These are phyloP conservation scores for Nothophytophthora sp. DNA, from an alignment of 352 stramenopile species.

Conservation along the genomic window DNA sequence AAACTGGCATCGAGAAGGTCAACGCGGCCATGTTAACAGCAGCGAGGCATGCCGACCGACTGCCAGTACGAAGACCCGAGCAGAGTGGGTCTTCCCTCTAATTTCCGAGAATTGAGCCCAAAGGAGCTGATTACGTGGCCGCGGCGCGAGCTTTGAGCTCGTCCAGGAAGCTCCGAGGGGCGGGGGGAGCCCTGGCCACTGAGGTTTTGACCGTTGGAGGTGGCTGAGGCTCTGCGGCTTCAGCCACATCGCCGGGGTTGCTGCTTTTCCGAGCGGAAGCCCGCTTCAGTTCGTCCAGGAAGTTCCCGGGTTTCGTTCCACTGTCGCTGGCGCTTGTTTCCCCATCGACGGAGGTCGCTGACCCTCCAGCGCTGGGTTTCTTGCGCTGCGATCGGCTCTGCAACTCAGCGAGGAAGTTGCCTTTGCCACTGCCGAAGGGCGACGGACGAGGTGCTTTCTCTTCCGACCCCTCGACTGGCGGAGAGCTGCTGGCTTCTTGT, in stretches of 20 bases:
- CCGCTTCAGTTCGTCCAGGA: constrained; percentile 56
- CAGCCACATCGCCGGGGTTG: background rate
- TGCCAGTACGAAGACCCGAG: background rate
- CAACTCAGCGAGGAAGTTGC: constrained; percentile 43
- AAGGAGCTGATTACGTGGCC: too few relatives aligned
- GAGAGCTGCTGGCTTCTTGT: constrained; percentile 11
- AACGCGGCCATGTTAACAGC: constrained; percentile 20
- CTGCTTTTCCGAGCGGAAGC: constrained; percentile 15
- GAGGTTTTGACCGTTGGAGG: background rate
- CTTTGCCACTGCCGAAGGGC: constrained; percentile 14
- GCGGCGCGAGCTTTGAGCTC: constrained; percentile 35
- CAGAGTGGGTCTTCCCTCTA: too few relatives aligned
- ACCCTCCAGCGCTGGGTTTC: background rate
- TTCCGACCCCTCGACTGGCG: constrained; percentile 1
- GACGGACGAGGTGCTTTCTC: constrained; percentile 11
- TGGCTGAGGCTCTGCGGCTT: background rate
- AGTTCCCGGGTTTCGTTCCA: constrained; percentile 21
- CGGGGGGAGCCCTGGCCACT: background rate
- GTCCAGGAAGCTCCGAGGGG: constrained; percentile 29
- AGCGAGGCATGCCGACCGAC: constrained; percentile 1
- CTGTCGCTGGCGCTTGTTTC: background rate
- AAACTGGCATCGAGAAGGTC: constrained; percentile 25
- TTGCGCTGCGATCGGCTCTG: constrained; percentile 30
- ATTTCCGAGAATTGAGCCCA: too few relatives aligned
- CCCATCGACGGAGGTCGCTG: background rate